phyloP scores from a whole-genome alignment of 2,329 filamentous ascomycete genomes.

The Simplicillium sp. region DNA sequence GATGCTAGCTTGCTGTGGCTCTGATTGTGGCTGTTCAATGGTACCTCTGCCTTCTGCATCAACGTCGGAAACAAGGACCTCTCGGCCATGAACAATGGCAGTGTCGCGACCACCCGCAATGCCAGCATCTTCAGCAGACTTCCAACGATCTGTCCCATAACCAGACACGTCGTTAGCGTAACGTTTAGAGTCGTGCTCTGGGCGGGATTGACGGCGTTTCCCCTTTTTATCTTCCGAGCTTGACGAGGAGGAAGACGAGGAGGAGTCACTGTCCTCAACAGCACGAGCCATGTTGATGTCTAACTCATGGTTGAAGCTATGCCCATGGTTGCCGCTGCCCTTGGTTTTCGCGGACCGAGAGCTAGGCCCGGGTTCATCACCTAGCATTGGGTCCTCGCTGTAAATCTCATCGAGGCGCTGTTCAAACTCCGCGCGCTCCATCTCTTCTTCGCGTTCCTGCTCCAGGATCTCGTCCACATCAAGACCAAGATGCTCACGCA shows the following conservation, averaged over 20 bases:
- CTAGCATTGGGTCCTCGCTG: slow-evolving; percentile 29
- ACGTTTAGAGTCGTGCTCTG: neutral
- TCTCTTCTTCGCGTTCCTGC: slow-evolving; percentile 60
- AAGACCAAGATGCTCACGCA: slow-evolving; percentile 94
- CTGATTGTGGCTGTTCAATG: slow-evolving; percentile 37
- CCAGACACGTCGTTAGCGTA: slow-evolving; percentile 62
- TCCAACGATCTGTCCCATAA: slow-evolving; percentile 68
- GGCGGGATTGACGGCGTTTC: slow-evolving; percentile 15
- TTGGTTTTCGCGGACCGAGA: slow-evolving; percentile 25
- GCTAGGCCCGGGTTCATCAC: slow-evolving; percentile 9
- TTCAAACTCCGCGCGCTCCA: slow-evolving; percentile 48
- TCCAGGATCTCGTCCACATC: slow-evolving; percentile 88
- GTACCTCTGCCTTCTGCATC: slow-evolving; percentile 56
- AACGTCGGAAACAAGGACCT: slow-evolving; percentile 59
- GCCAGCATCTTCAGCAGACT: slow-evolving; percentile 50
- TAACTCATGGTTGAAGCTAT: slow-evolving; percentile 65
- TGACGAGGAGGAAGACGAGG: slow-evolving; percentile 5
- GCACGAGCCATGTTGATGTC: slow-evolving; percentile 35
- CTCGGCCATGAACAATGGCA: slow-evolving; percentile 54
- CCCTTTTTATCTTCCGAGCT: slow-evolving; percentile 14
- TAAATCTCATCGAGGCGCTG: slow-evolving; percentile 56
- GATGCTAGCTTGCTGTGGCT: slow-evolving; percentile 12
- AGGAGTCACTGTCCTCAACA: slow-evolving; percentile 21
- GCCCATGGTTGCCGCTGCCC: slow-evolving; percentile 14
- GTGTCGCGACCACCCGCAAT: slow-evolving; percentile 61